Evolutionary conservation across 2,329 filamentous ascomycete species (phyloP), one percentile per base, ranked within the genome.

Genomic region (Alternaria arbusti): DNA sequence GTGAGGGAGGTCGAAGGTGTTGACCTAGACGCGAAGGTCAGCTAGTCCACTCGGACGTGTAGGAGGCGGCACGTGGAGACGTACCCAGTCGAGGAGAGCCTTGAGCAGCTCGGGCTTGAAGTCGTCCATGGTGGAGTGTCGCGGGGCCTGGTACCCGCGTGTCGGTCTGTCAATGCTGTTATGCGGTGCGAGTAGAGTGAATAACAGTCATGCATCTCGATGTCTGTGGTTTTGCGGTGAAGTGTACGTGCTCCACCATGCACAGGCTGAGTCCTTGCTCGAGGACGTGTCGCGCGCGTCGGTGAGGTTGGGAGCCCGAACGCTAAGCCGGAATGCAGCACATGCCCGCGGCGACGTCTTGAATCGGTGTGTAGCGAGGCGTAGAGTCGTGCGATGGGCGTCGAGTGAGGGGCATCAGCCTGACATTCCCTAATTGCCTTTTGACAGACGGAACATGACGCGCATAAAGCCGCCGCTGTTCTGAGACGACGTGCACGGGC

Each of bases 1-100:
- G 43, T 72, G 71, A 11, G 73, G 72, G 45, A 80, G 70, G 26
- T 82, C 77, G 69, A 84, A 84, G 2, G 82, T 82, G 61, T 81
- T 80, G 28, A 84, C 80, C 82, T 78, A 60, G n/a, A 51, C 7
- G 47, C n/a, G 23, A 26, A 26, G 11, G 56, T 68, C 52, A 71
- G 67, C 55, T 17, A 44, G 5, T 22, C 23, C 15, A n/a, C 40
- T 17, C 9, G 15, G 17, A 44, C 28, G 40, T 44, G 28, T 30
- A 6, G 32, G n/a, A 22, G 15, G 7, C 22, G 13, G 25, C 11
- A 28, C 15, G 20, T 43, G 11, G 28, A 13, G 54, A 50, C 70
- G 57, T 74, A 79, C 78, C 78, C 78, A 80, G 73, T 80, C 78
- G 49, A 80, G 72, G 65, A 80, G 76, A 64, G 78, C 78, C 65